A percentile compares a stretch with the other conserved stretches of the same genome.
Evolutionary conservation across 768 basidiomycete species (phyloP).

Genomic region (Cyclocybe aegerita): DNA sequence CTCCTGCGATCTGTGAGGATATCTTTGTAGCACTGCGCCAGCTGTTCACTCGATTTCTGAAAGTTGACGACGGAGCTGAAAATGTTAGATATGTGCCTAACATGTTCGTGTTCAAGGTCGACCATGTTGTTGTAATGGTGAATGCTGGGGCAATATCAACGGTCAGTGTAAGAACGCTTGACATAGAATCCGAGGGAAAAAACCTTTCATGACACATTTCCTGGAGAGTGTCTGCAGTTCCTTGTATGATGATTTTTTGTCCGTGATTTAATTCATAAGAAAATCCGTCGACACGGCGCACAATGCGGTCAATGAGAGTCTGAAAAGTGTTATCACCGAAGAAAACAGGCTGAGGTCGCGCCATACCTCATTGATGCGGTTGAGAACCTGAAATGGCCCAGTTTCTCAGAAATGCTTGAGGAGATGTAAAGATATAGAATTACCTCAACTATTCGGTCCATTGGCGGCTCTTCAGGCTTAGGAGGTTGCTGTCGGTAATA

Average conservation of each 20-base stretch:
- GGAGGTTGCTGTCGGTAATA: too few relatives aligned
- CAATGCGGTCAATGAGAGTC: constrained; percentile 49
- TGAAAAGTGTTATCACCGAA: constrained; percentile 18
- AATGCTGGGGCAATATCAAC: constrained; percentile 31
- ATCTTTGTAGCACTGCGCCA: constrained; percentile 32
- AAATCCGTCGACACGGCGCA: constrained; percentile 46
- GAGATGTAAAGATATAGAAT: constrained; percentile 8
- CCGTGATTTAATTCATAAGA: constrained; percentile 43
- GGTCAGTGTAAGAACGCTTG: neutral
- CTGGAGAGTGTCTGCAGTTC: constrained; percentile 42
- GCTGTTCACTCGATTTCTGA: constrained; percentile 35
- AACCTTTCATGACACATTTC: constrained; percentile 47
- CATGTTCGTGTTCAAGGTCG: constrained; percentile 55
- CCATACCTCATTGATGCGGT: constrained; percentile 47
- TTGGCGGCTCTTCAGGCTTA: constrained; percentile 6
- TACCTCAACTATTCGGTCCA: constrained; percentile 42
- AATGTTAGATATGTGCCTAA: constrained; percentile 38
- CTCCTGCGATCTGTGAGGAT: constrained; percentile 50
- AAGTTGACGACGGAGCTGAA: constrained; percentile 41
- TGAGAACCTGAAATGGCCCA: constrained; percentile 38
- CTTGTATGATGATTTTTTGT: constrained; percentile 45
- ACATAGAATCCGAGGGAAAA: constrained; percentile 1
- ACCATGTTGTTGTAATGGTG: constrained; percentile 53
- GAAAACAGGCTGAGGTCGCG: neutral
- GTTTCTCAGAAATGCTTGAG: neutral